Conservation (phyloP, 1,284 basidiomycete genomes). For the Apiotrichum gamsii region DNA sequence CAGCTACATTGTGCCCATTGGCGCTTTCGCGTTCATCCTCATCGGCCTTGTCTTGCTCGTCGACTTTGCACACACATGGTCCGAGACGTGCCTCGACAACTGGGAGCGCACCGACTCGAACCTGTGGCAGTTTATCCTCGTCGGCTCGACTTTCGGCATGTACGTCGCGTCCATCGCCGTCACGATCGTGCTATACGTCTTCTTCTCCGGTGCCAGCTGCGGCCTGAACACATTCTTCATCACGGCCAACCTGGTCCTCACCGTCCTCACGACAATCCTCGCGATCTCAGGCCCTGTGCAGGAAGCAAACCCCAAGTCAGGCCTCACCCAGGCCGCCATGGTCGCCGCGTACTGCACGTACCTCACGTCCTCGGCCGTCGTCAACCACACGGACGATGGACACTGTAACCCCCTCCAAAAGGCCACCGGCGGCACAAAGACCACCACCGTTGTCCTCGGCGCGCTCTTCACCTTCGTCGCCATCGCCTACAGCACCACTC, state of each 20-base stretch:
- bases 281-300: conserved; percentile 83
- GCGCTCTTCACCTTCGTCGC: conserved; percentile 96
- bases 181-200: conserved; percentile 82
- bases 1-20: conserved; percentile 83
- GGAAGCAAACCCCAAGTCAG: conserved; percentile 88
- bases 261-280: conserved; percentile 71
- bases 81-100: conserved; percentile 90
- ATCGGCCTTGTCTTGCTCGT: conserved; percentile 94
- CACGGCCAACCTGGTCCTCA: conserved; percentile 81
- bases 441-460: conserved; percentile 82
- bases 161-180: conserved; percentile 76
- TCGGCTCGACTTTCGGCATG: conserved; percentile 85
- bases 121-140: conserved; percentile 93
- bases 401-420: conserved; percentile 80
- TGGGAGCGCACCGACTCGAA: conserved; percentile 85
- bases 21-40: conserved; percentile 87
- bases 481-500: conserved; percentile 92
- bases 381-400: conserved; percentile 72
- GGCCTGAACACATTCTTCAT: conserved; percentile 89
- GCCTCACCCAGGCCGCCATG: conserved; percentile 92
- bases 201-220: conserved; percentile 83
- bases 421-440: conserved; percentile 60
- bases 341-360: conserved; percentile 97
- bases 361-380: conserved; percentile 86
- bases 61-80: conserved; percentile 98